Base-by-base conservation (phyloP, 139 green algal species). In the Closterium sp. region DNA sequence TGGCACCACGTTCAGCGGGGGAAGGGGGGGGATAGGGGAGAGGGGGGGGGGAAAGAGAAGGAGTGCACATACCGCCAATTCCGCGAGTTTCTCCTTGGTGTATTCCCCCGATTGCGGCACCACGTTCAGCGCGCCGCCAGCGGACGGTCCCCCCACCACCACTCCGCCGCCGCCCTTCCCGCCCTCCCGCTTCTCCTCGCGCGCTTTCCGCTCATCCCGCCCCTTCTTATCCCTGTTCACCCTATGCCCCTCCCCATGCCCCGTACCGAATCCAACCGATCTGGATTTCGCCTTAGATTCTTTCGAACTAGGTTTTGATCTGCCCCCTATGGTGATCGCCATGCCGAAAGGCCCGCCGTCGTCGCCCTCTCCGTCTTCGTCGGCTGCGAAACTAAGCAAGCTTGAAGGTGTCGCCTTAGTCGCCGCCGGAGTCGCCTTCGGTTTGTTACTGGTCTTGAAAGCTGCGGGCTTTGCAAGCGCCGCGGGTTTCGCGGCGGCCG, bases 31-130 rank as follows among this genome's bases (percentile, higher is more conserved):
- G 19, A n/a, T n/a, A n/a, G 62, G 27, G 62, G 19, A 79, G 19
- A 79, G 17, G 62, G 62, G 62, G 62, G 27, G 62, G 62, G 17
- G 62, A 13, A 50, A 9, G 38, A 7, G 38, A 50, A 50, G 38
- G 62, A 79, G 62, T 79, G 62, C 13, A 88, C 89, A n/a, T 62
- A 91, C 85, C 91, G 31, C 31, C 73, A 94, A 50, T 42, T 94
- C 92, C 24, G 86, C 92, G n/a, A 94, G 89, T 31, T 70, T 93
- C 89, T 94, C 92, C 30, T 89, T 89, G 21, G 92, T 94, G 70
- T 94, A 94, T 27, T 94, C 92, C 29, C 92, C 92, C 5, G 92
- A 62, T 17, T 38, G 27, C 21, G 91, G 28, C 62, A 79, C 10
- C 62, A 79, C 62, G 62, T 79, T 79, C 13, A 79, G 19, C 62